Conservation (phyloP, 148 eudicot species). For the Diospyros lotus region DNA sequence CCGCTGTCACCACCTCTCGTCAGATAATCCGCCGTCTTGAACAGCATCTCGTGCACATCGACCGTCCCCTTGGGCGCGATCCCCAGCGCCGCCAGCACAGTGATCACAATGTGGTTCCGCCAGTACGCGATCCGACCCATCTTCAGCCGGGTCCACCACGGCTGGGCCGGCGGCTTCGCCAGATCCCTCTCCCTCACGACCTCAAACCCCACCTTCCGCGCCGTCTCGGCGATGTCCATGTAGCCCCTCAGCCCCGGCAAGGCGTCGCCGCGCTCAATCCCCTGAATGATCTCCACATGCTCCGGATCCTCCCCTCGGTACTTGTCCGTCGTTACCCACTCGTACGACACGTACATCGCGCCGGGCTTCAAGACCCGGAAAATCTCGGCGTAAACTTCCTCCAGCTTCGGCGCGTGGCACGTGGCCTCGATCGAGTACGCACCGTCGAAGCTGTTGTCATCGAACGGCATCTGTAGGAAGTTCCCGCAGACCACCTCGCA, state of each 20-base stretch:
- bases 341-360: conserved; percentile 42
- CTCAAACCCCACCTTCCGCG: conserved; percentile 44
- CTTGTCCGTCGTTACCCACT: conserved; percentile 50
- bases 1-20: conserved; percentile 46
- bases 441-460: conserved; percentile 33
- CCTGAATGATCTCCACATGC: conserved; percentile 44
- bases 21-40: conserved; percentile 41
- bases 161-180: conserved; percentile 38
- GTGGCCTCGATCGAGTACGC: conserved; percentile 57
- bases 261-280: conserved; percentile 48
- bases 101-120: conserved; percentile 41
- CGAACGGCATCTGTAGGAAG: conserved; percentile 47
- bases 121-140: conserved; percentile 54
- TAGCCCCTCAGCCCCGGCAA: conserved; percentile 41
- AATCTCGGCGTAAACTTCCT: conserved; percentile 47
- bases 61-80: conserved; percentile 54
- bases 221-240: conserved; percentile 29
- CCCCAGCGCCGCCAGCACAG: conserved; percentile 33
- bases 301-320: conserved; percentile 24
- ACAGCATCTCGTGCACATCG: conserved; percentile 55
- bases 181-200: conserved; percentile 38
- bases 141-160: conserved; percentile 56
- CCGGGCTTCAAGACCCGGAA: conserved; percentile 48
- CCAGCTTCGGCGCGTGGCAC: conserved; percentile 50
- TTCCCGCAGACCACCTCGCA: conserved; percentile 54